A percentile compares a stretch with the other conserved stretches of the same genome.
These are phyloP conservation scores for Aurifilum marmelostoma DNA, from an alignment of 2,329 filamentous ascomycete genomes.

Conservation along the genomic window DNA sequence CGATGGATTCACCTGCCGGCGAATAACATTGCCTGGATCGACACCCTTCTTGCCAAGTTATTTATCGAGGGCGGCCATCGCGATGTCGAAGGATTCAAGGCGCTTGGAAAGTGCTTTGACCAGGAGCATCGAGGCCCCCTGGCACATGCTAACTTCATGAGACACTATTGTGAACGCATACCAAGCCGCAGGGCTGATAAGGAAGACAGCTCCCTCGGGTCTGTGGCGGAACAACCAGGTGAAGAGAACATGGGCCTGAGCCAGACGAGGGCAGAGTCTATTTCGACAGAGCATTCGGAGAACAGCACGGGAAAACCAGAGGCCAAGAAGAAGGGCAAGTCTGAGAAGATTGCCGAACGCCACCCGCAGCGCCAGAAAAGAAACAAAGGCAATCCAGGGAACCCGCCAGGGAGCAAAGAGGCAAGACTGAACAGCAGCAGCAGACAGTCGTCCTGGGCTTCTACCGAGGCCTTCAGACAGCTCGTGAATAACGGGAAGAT, in stretches of 20 bases:
- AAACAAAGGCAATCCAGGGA: conserved; percentile 41
- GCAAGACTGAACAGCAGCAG: conserved; percentile 31
- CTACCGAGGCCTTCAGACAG: conserved; percentile 38
- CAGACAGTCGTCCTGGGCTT: conserved; percentile 26
- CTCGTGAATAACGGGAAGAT: conserved; percentile 37
- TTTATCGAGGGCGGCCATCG: conserved; percentile 65
- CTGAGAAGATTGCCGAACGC: conserved; percentile 41
- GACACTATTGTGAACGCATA: conserved; percentile 59
- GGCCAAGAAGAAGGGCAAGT: conserved; percentile 42
- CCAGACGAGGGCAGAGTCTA: conserved; percentile 17
- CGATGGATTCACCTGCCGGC: conserved; percentile 58
- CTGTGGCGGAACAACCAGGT: conserved; percentile 23
- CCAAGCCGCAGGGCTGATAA: conserved; percentile 39
- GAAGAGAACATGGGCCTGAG: conserved; percentile 24
- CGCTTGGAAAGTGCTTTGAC: conserved; percentile 62
- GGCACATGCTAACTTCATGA: conserved; percentile 65
- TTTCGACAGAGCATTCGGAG: conserved; percentile 30
- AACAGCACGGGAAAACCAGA: conserved; percentile 33
- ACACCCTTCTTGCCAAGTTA: conserved; percentile 63
- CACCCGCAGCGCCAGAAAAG: conserved; percentile 41
- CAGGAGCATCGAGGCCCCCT: conserved; percentile 63
- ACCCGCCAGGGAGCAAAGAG: conserved; percentile 41
- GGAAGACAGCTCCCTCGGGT: conserved; percentile 37
- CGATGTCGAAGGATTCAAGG: conserved; percentile 67
- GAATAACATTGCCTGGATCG: conserved; percentile 64